These are phyloP conservation scores for Apiospora aurea DNA, from an alignment of 2,329 filamentous ascomycete species.

Conservation along the genomic window DNA sequence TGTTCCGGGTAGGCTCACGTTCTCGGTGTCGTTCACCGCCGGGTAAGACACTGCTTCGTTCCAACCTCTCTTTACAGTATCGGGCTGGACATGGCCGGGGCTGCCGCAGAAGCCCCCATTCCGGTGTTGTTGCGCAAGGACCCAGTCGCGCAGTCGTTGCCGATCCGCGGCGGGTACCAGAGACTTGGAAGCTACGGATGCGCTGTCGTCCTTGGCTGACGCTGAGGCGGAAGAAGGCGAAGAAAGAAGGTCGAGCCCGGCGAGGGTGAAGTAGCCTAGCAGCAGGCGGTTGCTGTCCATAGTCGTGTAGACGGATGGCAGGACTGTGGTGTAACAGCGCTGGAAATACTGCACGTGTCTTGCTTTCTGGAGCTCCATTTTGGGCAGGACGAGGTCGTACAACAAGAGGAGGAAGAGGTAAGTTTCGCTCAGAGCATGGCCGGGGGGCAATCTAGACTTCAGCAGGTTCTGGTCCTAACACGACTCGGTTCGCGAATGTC, in stretches of 20 bases:
- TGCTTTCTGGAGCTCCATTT: slow-evolving; percentile 58
- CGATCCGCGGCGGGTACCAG: slow-evolving; percentile 57
- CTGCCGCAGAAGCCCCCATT: slow-evolving; percentile 89
- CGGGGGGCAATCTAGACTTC: neutral
- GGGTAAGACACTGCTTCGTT: slow-evolving; percentile 50
- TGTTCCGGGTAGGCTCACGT: slow-evolving; percentile 82
- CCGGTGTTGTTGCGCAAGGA: slow-evolving; percentile 85
- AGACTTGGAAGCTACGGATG: slow-evolving; percentile 61
- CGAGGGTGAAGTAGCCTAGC: slow-evolving; percentile 87
- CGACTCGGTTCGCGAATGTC: neutral
- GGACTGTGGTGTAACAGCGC: slow-evolving; percentile 80
- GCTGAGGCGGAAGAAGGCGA: slow-evolving; percentile 59
- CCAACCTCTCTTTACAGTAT: slow-evolving; percentile 37
- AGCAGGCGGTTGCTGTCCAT: slow-evolving; percentile 92
- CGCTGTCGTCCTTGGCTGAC: slow-evolving; percentile 29
- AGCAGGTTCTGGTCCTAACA: neutral
- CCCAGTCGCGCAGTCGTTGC: slow-evolving; percentile 69
- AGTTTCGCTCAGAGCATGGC: neutral
- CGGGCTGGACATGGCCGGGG: slow-evolving; percentile 67
- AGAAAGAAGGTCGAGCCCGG: slow-evolving; percentile 82
- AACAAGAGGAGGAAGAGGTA: neutral
- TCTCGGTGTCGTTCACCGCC: slow-evolving; percentile 50
- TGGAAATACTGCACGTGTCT: slow-evolving; percentile 92
- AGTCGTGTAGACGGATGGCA: slow-evolving; percentile 83
- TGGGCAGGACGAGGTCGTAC: slow-evolving; percentile 1